Percentiles rank a stretch among this genome's conserved stretches.
These are phyloP conservation scores for Leptodontidium sp. DNA, from an alignment of 2,329 filamentous ascomycete species.

Conservation along the genomic window DNA sequence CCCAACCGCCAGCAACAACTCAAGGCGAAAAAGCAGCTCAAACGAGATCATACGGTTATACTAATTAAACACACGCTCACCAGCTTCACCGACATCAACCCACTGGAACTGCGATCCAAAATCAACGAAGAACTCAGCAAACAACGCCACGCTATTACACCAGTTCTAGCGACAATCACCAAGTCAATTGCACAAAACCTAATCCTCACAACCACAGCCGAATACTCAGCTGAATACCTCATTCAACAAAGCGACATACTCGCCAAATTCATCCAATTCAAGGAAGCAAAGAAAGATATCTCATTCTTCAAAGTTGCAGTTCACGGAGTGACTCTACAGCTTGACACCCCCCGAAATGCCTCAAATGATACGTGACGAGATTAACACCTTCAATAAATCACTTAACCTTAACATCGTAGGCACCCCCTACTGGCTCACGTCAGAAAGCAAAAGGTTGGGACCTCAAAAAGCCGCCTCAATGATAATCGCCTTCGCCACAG, in stretches of 20 bases:
- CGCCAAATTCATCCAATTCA: not conserved
- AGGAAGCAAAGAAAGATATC: not conserved
- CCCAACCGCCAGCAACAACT: not conserved
- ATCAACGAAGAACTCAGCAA: not conserved
- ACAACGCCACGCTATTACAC: not conserved
- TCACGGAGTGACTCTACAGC: not conserved
- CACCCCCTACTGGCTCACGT: no score
- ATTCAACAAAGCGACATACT: not conserved
- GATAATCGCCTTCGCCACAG: not conserved
- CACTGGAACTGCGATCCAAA: not conserved
- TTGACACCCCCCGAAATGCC: not conserved
- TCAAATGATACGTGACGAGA: not conserved
- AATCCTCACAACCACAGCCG: not conserved
- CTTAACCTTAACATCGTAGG: not conserved
- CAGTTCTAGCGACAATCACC: not conserved
- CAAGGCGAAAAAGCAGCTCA: not conserved
- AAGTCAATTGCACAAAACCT: not conserved
- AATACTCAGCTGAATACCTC: not conserved
- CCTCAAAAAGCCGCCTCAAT: not conserved
- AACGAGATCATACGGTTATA: not conserved
- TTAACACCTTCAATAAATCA: not conserved
- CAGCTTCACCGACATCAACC: not conserved
- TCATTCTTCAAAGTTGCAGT: not conserved
- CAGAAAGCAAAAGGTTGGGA: not conserved
- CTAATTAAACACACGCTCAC: not conserved